Evolutionary conservation across 768 basidiomycete genomes (phyloP).

Genomic region (Trametes villosa): DNA sequence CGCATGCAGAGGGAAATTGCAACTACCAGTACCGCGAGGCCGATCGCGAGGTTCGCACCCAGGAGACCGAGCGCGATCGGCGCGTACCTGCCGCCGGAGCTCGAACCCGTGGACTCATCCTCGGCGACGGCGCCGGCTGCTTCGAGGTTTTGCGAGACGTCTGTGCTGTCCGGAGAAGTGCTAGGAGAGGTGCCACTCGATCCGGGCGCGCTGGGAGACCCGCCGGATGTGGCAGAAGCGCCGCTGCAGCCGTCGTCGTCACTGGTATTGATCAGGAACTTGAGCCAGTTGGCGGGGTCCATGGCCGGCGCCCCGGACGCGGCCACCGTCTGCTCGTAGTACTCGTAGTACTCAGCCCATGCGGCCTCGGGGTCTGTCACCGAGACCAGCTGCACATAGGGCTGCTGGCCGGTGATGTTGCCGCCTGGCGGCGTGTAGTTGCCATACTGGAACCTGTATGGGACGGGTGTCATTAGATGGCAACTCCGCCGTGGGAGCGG

Average conservation of each 20-base stretch:
- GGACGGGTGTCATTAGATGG: not conserved
- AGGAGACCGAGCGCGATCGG: not conserved
- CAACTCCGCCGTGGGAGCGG: not conserved
- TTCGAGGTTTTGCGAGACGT: not conserved
- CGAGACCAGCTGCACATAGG: constrained; percentile 38
- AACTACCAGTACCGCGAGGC: not conserved
- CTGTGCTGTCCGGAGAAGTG: not conserved
- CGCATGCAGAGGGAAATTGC: constrained; percentile 1
- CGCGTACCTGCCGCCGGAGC: not conserved
- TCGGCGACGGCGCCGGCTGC: constrained; percentile 1
- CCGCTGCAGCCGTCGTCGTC: not conserved
- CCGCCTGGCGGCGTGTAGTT: constrained; percentile 27
- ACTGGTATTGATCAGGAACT: not conserved
- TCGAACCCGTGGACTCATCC: not conserved
- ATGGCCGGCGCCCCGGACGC: not conserved
- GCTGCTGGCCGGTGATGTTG: constrained; percentile 11
- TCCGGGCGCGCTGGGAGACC: too few relatives aligned
- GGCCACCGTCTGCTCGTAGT: not conserved
- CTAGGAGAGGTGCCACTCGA: not conserved
- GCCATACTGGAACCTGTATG: constrained; percentile 28
- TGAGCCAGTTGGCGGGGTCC: not conserved
- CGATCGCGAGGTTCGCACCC: constrained; percentile 4
- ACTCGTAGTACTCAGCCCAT: constrained; percentile 28
- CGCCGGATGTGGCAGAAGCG: not conserved
- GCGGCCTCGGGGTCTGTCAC: constrained; percentile 26